Evolutionary conservation across 179 eudicot genomes (phyloP).

Genomic region (Beta corolliflora): DNA sequence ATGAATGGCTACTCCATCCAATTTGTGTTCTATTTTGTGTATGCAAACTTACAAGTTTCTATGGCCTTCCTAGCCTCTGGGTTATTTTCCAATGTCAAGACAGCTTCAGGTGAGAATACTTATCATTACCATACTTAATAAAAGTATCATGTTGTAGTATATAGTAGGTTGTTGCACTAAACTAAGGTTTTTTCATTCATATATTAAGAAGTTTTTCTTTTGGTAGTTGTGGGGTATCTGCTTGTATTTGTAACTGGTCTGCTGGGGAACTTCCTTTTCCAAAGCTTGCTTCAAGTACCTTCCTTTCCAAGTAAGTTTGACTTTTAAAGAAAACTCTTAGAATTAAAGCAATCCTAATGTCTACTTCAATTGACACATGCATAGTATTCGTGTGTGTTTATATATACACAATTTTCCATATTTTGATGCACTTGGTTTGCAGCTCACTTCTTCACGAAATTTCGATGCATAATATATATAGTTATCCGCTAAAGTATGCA

Average conservation of each 20-base stretch:
- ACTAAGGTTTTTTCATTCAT: background rate
- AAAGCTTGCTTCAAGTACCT: slow-evolving; percentile 48
- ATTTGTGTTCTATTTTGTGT: slow-evolving; percentile 53
- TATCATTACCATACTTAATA: background rate
- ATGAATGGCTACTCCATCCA: slow-evolving; percentile 62
- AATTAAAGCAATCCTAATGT: background rate
- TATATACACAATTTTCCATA: too few species aligned
- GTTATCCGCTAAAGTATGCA: too few species aligned
- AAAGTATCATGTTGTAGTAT: too few species aligned
- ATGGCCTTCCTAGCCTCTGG: slow-evolving; percentile 70
- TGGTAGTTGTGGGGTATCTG: slow-evolving; percentile 66
- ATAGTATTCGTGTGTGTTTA: too few species aligned
- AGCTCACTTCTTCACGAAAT: too few species aligned
- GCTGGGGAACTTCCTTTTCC: slow-evolving; percentile 62
- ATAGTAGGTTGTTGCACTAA: background rate
- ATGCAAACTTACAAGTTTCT: slow-evolving; percentile 77
- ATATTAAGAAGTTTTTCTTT: background rate
- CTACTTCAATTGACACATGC: background rate
- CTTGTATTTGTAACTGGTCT: slow-evolving; percentile 69
- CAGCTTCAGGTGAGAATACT: slow-evolving; percentile 68
- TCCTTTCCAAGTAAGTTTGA: slow-evolving; percentile 68
- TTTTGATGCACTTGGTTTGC: too few species aligned
- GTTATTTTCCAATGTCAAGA: slow-evolving; percentile 63
- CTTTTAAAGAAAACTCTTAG: background rate
- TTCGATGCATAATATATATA: too few species aligned